A percentile compares a stretch with the other conserved stretches of the same genome.
phyloP scores from a whole-genome alignment of 208 protist genomes.

The Trypanosoma scelopori region DNA sequence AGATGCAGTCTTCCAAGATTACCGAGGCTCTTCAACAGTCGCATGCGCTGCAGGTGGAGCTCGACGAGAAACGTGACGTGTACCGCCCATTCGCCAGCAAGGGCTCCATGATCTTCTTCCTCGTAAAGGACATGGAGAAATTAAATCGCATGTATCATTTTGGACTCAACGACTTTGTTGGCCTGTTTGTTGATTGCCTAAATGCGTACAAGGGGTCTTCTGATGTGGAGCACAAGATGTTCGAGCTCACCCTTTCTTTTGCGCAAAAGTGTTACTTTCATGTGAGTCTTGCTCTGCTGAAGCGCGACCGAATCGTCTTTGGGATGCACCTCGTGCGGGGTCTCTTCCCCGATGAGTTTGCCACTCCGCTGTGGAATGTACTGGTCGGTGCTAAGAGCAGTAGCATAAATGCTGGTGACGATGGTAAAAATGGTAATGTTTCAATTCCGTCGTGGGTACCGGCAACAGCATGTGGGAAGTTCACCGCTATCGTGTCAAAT shows the following conservation, averaged over 20 bases:
- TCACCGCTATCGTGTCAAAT: constrained; percentile 48
- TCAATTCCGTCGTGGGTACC: constrained; percentile 65
- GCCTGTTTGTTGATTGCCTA: constrained; percentile 71
- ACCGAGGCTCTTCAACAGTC: constrained; percentile 83
- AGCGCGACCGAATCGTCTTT: constrained; percentile 93
- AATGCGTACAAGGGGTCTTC: constrained; percentile 41
- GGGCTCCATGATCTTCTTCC: constrained; percentile 92
- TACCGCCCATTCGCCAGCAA: constrained; percentile 92
- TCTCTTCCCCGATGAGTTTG: constrained; percentile 81
- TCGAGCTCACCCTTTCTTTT: constrained; percentile 51
- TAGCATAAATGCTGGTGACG: constrained; percentile 29
- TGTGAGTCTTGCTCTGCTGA: constrained; percentile 80
- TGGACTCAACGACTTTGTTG: constrained; percentile 91
- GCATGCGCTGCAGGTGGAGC: constrained; percentile 80
- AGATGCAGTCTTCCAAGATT: constrained; percentile 89
- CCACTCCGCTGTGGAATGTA: constrained; percentile 78
- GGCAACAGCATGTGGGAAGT: constrained; percentile 52
- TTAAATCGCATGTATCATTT: constrained; percentile 98
- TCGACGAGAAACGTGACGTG: constrained; percentile 94
- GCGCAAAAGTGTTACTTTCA: constrained; percentile 67
- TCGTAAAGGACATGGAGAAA: constrained; percentile 86
- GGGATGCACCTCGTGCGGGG: constrained; percentile 93
- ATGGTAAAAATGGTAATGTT: constrained; percentile 23
- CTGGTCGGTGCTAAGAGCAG: constrained; percentile 67
- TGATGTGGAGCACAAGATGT: constrained; percentile 54